Evolutionary conservation across 2,329 filamentous ascomycete genomes (phyloP), one percentile per base, ranked within the genome.

Genomic region (Venturia carpophila): DNA sequence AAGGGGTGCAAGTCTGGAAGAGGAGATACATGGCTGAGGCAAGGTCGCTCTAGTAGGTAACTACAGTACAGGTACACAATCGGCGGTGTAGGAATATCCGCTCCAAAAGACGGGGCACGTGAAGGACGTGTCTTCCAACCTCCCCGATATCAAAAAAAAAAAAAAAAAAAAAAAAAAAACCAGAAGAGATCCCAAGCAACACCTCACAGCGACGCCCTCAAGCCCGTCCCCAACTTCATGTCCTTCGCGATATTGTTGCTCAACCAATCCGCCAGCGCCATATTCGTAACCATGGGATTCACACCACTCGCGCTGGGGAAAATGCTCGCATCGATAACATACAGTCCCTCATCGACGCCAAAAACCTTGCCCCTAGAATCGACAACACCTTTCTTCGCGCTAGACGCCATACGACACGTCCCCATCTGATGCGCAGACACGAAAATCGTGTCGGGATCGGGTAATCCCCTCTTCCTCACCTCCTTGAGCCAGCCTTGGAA

Each of bases 371-470:
- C 79, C 21, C 71, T 67, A 0, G 74, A 70, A 69, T 80, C 78
- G 5, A 81, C 77, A 10, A 79, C 79, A 27, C 78, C 76, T n/a
- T 73, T 75, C 62, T 70, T 72, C 45, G 75, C 70, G 34, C 64
- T 70, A 1, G 79, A 78, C 66, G 84, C 85, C 90, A 92, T 93
- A 2, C 88, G 80, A 71, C 87, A 90, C 11, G 85, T 85, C 27
- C 89, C 87, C 89, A 92, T 92, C 77, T 92, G 90, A 75, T 93
- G 90, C 21, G 89, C 90, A n/a, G 85, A 88, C 39, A 80, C 76
- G 70, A 85, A 90, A n/a, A 77, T 73, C 27, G 80, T 78, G 39
- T 80, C 77, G 0, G 84, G 83, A 0, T 75, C 71, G 0, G 80
- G 74, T 13, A 84, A 76, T 0, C 79, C 80, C 66, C 75, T 77